These are phyloP conservation scores for Coniophora puteana DNA, from an alignment of 1,284 basidiomycete species.

Conservation along the genomic window DNA sequence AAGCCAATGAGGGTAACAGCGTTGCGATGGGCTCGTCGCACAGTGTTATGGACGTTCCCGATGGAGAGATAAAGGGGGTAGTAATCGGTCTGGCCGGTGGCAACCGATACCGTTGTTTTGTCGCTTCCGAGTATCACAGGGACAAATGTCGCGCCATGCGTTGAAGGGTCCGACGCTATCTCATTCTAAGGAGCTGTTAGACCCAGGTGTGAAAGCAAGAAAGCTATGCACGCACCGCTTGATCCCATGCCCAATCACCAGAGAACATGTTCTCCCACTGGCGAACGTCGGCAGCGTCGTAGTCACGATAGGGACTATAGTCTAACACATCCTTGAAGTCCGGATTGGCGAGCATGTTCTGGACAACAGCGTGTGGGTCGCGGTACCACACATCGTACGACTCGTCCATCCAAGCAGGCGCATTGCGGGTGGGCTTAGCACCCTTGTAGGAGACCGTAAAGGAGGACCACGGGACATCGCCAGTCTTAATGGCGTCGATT, in stretches of 20 bases:
- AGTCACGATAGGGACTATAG: conserved; percentile 14
- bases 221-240: conserved; percentile 4
- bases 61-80: conserved; percentile 28
- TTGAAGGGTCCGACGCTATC: conserved; percentile 13
- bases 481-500: conserved; percentile 9
- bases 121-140: conserved; percentile 31
- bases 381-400: conserved; percentile 22
- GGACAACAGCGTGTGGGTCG: no score
- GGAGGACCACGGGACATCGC: conserved; percentile 19
- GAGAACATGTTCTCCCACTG: conserved; percentile 15
- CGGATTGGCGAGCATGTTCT: conserved; percentile 17
- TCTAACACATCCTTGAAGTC: conserved; percentile 22
- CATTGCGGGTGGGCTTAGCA: no score
- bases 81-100: conserved; percentile 31
- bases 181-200: conserved; percentile 5
- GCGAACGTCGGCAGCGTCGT: background rate
- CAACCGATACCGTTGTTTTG: conserved; percentile 33
- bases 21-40: conserved; percentile 26
- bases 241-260: conserved; percentile 7
- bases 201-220: background rate
- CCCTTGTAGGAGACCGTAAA: conserved; percentile 15
- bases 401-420: conserved; percentile 14
- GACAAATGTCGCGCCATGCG: conserved; percentile 25
- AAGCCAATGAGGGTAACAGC: conserved; percentile 14
- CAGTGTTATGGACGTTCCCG: conserved; percentile 28